Base-by-base conservation (phyloP, 1,284 basidiomycete species). In the Cutaneotrichosporon cyanovorans region DNA sequence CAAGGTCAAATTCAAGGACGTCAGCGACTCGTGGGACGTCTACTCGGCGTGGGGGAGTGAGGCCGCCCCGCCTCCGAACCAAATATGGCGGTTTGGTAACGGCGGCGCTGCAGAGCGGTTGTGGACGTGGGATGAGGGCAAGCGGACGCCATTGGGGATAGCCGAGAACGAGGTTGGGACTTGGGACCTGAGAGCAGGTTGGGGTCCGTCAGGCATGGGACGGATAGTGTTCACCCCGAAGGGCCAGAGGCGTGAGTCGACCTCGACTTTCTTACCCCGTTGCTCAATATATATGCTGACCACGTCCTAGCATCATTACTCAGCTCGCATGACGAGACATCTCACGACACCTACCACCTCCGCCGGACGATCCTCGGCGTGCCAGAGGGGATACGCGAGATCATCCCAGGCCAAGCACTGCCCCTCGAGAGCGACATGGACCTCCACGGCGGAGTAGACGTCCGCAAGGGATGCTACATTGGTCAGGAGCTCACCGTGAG, bases 401-500 rank as follows among this genome's bases (percentile, higher is more conserved):
- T 97, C 3, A 74, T 79, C 2, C 82, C 86, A 15, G 77, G 80
- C 56, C 78, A 83, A 3, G 81, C 87, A 0, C 81, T 97, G 50
- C 95, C 95, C 2, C 84, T 96, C 73, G 93, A 98, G 57, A 89
- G 85, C 19, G 91, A 91, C 66, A 73, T 97, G 58, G 93, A 98
- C 67, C 75, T 87, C 42, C 95, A 95, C 84, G 85, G 88, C 49
- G 93, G 82, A 63, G 91, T 98, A 60, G 91, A 97, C 70, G 96
- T 96, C 68, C 78, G 87, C 40, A 98, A 99, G 73, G 95, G 95
- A 6, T 99, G 95, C 69, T 98, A 97, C 64, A 83, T 98, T 2
- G 95, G 95, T 3, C 95, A 99, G 74, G 95, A 98, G 63, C 75
- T 98, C 34, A 97, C 93, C 0, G 92, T 96, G 2, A 80, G 95